These are phyloP conservation scores for Xylariaceae sp. DNA, from an alignment of 2,329 filamentous ascomycete species.

Conservation along the genomic window DNA sequence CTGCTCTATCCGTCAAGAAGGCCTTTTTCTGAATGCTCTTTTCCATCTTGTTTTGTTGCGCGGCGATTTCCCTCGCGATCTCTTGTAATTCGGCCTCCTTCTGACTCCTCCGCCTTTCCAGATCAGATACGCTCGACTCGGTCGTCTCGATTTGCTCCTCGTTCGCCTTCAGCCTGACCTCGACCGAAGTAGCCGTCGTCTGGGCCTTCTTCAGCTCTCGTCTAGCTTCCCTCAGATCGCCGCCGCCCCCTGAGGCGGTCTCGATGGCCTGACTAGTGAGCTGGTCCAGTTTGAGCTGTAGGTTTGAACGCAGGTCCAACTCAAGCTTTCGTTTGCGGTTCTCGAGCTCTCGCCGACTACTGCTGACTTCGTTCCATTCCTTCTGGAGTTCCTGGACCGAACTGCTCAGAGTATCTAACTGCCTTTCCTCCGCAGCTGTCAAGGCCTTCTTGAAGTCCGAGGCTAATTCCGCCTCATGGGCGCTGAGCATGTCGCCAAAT, in stretches of 20 bases:
- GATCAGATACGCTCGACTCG: slow-evolving; percentile 28
- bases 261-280: slow-evolving; percentile 72
- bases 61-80: slow-evolving; percentile 69
- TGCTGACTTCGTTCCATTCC: slow-evolving; percentile 68
- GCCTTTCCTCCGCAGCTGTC: slow-evolving; percentile 70
- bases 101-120: slow-evolving; percentile 44
- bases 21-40: slow-evolving; percentile 87
- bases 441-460: slow-evolving; percentile 91
- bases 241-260: slow-evolving; percentile 50
- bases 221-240: slow-evolving; percentile 68
- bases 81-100: slow-evolving; percentile 69
- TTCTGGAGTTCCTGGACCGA: slow-evolving; percentile 67
- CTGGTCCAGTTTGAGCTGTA: slow-evolving; percentile 80
- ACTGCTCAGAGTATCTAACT: slow-evolving; percentile 63
- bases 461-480: slow-evolving; percentile 71
- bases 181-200: slow-evolving; percentile 58
- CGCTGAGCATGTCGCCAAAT: slow-evolving; percentile 65
- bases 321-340: slow-evolving; percentile 76
- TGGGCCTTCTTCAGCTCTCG: slow-evolving; percentile 73
- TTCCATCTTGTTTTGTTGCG: slow-evolving; percentile 82
- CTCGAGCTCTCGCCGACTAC: slow-evolving; percentile 68
- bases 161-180: slow-evolving; percentile 63
- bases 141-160: slow-evolving; percentile 61
- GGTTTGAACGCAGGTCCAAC: slow-evolving; percentile 79
- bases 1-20: slow-evolving; percentile 65